Conservation (phyloP, 306 rosid genomes). For the Dalbergia cochinchinensis region DNA sequence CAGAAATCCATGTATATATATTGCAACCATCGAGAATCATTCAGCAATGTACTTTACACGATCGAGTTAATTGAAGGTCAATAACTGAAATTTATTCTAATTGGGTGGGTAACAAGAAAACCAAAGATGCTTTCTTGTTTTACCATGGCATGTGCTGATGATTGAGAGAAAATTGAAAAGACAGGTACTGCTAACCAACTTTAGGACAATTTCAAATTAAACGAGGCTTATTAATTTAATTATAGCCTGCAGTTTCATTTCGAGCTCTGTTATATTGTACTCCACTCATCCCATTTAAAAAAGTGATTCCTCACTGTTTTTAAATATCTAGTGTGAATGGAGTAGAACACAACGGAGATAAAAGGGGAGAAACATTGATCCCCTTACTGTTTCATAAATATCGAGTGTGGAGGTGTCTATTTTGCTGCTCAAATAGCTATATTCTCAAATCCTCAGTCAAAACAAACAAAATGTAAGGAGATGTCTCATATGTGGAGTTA, state of each 20-base stretch:
- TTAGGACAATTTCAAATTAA: conserved; percentile 31
- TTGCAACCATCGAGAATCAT: conserved; percentile 38
- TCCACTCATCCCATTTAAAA: no score
- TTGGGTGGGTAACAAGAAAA: conserved; percentile 16
- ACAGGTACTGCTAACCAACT: conserved; percentile 4
- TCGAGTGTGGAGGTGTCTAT: no score
- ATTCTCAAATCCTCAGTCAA: neutral
- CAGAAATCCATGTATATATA: conserved; percentile 41
- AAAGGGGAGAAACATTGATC: no score
- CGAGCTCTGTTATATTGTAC: no score
- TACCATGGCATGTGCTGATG: neutral
- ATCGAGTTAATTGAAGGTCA: conserved; percentile 21
- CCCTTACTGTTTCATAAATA: no score
- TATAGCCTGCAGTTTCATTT: neutral
- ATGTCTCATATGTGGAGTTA: conserved; percentile 5
- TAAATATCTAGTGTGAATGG: no score
- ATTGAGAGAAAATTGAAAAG: conserved; percentile 36
- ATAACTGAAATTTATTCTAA: neutral
- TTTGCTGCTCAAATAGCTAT: no score
- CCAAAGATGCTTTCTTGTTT: conserved; percentile 24
- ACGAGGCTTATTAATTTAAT: neutral
- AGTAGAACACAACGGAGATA: no score
- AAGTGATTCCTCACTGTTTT: no score
- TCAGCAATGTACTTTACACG: conserved; percentile 35
- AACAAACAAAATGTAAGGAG: neutral